Base-by-base conservation (phyloP, 2,329 filamentous ascomycete species). In the Fusarium keratoplasticum region DNA sequence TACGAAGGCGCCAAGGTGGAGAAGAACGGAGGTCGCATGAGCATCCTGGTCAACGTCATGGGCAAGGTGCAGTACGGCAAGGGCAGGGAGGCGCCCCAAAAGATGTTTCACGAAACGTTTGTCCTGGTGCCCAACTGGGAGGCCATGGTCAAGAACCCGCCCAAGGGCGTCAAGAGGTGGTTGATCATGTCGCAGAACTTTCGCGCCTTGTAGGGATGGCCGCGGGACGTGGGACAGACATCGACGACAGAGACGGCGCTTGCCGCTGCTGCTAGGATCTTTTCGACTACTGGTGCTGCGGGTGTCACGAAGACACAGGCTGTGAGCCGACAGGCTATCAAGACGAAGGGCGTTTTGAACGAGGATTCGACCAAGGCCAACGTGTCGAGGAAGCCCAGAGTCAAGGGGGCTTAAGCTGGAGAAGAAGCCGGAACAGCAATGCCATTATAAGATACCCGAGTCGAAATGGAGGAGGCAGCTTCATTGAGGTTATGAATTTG, bases 91-190 rank as follows among this genome's bases (percentile, higher is more conserved):
- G 89, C 89, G 16, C 88, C 88, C 16, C 88, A 90, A 81, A 90
- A 90, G 75, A 90, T 90, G 38, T 97, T 97, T 81, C 93, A 91
- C 78, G 95, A 98, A 82, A 92, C 89, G 1, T 92, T 97, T 80
- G 89, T 97, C 27, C 86, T 98, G 64, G 93, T 96, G 40, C 94
- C 95, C 9, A 94, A 94, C 83, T 88, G 90, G 89, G 89, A 91
- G 73, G 83, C 86, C 0, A 85, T 88, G 74, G 85, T 83, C 6
- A 84, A 84, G 64, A 90, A 89, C 72, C 87, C 89, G 38, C 82
- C 87, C 3, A 87, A 87, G 68, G 86, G 86, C 2, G 77, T 86
- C 62, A 89, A 87, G 79, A 86, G 87, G 75, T 94, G 91, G 88
- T 82, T 95, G 66, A 89, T 94, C 75, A 87, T 91, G 79, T 93